Base-by-base conservation (phyloP, 2,329 filamentous ascomycete species). In the Clarireedia homoeocarpa region DNA sequence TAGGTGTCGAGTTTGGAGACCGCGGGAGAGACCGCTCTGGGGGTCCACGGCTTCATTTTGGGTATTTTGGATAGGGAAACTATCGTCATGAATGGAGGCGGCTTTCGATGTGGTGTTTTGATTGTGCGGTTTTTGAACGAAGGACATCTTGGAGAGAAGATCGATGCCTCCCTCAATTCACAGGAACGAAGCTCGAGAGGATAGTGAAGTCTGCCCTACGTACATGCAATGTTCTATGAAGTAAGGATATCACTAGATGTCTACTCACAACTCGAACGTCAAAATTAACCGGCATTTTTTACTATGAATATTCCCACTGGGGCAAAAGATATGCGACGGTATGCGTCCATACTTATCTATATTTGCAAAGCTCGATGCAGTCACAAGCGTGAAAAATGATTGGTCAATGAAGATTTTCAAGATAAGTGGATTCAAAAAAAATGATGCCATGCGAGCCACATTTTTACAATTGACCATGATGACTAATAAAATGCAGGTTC, bases 1-100 rank as follows among this genome's bases (percentile, higher is more conserved):
- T 34, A 85, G 76, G 69, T 86, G 83, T 26, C 82, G 76, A 34
- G 78, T 86, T 70, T 87, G 86, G 53, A 88, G 76, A 1, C 83
- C 85, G 57, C 85, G 79, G 72, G 83, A 86, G 62, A 88, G 83
- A 34, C 86, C 82, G 58, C 77, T 81, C 55, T 84, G 73, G 24
- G 82, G 78, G 71, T 87, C 79, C 44, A 63, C 56, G 14, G 38
- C 20, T n/a, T 36, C 36, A 42, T 5, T 17, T 10, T 49, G 14
- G 3, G 20, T n/a, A 6, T 17, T 20, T 14, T 23, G 46, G 39
- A 15, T 7, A 6, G 15, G 39, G 3, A 42, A n/a, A 42, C 20
- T 42, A 2, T 46, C 7, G 7, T 24, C 39, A 6, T 14, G 39
- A 4, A 7, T 6, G 9, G 17, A 42, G 39, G 30, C 30, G 9